Percentiles rank a stretch among this genome's conserved stretches.
Conservation (phyloP, 2,329 filamentous ascomycete species). For the Arthrinium puccinioides region DNA sequence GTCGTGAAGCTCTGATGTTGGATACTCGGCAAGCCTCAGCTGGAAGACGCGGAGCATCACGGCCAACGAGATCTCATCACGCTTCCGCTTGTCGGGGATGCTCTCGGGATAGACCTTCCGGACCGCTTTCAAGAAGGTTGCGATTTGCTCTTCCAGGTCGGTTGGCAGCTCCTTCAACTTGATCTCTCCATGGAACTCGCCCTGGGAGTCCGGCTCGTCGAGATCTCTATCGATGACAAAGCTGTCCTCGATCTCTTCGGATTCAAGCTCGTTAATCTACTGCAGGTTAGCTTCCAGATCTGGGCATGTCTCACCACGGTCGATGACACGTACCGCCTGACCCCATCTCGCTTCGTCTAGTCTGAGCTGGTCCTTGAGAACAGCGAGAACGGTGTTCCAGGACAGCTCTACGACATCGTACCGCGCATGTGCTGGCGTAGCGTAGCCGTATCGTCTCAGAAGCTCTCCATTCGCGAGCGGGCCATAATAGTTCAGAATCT, state of each 20-base stretch:
- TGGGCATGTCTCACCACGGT: not conserved
- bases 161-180: constrained; percentile 35
- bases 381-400: constrained; percentile 47
- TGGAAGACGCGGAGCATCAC: constrained; percentile 32
- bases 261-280: constrained; percentile 42
- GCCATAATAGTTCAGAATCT: constrained; percentile 87
- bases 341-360: constrained; percentile 29
- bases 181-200: constrained; percentile 31
- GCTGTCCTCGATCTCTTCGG: constrained; percentile 64
- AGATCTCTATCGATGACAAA: constrained; percentile 60
- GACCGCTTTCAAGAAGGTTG: constrained; percentile 39
- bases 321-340: constrained; percentile 29
- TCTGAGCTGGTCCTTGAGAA: constrained; percentile 31
- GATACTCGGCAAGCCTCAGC: constrained; percentile 31
- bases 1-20: constrained; percentile 34
- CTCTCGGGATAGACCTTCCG: constrained; percentile 34
- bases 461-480: constrained; percentile 77
- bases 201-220: constrained; percentile 42
- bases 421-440: constrained; percentile 67
- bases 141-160: constrained; percentile 45
- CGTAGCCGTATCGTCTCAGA: constrained; percentile 78
- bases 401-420: constrained; percentile 81
- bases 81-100: constrained; percentile 40
- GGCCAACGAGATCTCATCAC: constrained; percentile 36
- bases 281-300: constrained; percentile 12